Evolutionary conservation across 805 yeast species (phyloP).

Genomic region (Candida piceae): DNA sequence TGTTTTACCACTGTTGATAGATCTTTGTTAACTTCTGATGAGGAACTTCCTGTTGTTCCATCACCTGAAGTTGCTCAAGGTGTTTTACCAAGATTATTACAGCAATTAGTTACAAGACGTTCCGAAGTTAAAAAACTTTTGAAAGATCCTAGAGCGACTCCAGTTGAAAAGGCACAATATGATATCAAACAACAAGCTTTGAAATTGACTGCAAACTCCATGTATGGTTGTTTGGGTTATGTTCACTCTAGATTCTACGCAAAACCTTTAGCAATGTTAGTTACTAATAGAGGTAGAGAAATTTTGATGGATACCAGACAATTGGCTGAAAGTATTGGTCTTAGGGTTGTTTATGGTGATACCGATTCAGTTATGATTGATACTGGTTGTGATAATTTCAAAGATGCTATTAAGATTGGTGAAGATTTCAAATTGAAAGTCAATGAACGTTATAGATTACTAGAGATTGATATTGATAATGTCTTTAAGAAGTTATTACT

Average conservation of each 20-base stretch:
- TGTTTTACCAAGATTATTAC: slow-evolving; percentile 78
- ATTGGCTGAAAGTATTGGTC: slow-evolving; percentile 77
- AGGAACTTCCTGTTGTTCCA: slow-evolving; percentile 69
- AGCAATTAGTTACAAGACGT: slow-evolving; percentile 84
- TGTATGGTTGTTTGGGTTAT: slow-evolving; percentile 98
- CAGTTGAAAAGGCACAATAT: slow-evolving; percentile 70
- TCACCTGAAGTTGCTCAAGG: slow-evolving; percentile 57
- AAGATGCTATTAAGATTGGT: slow-evolving; percentile 79
- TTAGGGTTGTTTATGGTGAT: slow-evolving; percentile 94
- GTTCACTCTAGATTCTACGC: slow-evolving; percentile 92
- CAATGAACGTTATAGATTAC: slow-evolving; percentile 77
- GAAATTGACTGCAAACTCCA: slow-evolving; percentile 96
- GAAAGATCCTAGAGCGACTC: slow-evolving; percentile 64
- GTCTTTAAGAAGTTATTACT: slow-evolving; percentile 78
- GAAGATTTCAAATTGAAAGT: slow-evolving; percentile 78
- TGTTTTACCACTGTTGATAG: slow-evolving; percentile 94
- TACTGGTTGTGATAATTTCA: slow-evolving; percentile 65
- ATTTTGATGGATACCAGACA: slow-evolving; percentile 89
- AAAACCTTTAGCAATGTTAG: slow-evolving; percentile 91
- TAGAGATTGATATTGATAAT: slow-evolving; percentile 94
- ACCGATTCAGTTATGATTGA: slow-evolving; percentile 99
- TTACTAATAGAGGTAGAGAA: slow-evolving; percentile 93
- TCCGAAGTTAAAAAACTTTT: slow-evolving; percentile 84
- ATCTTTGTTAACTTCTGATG: slow-evolving; percentile 39
- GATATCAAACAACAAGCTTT: slow-evolving; percentile 95